Evolutionary conservation across 1,139 yeast genomes (phyloP).

Genomic region (Taphrina betulina): DNA sequence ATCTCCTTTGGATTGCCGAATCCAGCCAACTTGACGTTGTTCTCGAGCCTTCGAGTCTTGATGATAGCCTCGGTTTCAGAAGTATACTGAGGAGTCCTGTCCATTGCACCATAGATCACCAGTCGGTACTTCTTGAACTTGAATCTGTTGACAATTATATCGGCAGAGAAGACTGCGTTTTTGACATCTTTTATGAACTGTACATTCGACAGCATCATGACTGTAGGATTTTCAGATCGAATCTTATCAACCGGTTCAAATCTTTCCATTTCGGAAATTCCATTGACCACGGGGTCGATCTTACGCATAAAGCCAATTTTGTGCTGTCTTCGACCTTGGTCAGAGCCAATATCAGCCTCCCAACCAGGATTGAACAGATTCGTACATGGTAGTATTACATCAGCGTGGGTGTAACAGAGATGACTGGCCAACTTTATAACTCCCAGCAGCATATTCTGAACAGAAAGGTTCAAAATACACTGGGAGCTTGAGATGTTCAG

Average conservation of each 20-base stretch:
- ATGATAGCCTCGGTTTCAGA: conserved; percentile 21
- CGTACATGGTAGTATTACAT: conserved; percentile 16
- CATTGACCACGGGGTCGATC: conserved; percentile 21
- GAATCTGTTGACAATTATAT: conserved; percentile 21
- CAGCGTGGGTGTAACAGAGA: conserved; percentile 17
- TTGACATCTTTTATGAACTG: conserved; percentile 24
- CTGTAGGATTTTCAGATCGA: conserved; percentile 16
- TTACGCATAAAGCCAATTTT: conserved; percentile 14
- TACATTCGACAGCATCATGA: conserved; percentile 21
- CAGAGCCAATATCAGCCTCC: conserved; percentile 21
- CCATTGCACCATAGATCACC: conserved; percentile 22
- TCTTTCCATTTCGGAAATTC: conserved; percentile 19
- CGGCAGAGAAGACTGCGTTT: conserved; percentile 19
- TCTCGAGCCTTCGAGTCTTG: conserved; percentile 7
- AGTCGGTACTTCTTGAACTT: conserved; percentile 18
- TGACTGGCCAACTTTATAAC: conserved; percentile 20
- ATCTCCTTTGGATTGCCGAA: conserved; percentile 21
- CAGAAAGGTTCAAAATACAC: conserved; percentile 7
- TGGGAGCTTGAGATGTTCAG: conserved; percentile 19
- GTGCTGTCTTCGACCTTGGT: conserved; percentile 11
- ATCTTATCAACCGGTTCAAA: conserved; percentile 22
- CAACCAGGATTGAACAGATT: conserved; percentile 20
- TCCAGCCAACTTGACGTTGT: conserved; percentile 17
- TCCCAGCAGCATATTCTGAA: conserved; percentile 19
- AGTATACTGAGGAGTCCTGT: conserved; percentile 19